These are phyloP conservation scores for Gyromitra esculenta DNA, from an alignment of 2,329 filamentous ascomycete genomes.

Conservation along the genomic window DNA sequence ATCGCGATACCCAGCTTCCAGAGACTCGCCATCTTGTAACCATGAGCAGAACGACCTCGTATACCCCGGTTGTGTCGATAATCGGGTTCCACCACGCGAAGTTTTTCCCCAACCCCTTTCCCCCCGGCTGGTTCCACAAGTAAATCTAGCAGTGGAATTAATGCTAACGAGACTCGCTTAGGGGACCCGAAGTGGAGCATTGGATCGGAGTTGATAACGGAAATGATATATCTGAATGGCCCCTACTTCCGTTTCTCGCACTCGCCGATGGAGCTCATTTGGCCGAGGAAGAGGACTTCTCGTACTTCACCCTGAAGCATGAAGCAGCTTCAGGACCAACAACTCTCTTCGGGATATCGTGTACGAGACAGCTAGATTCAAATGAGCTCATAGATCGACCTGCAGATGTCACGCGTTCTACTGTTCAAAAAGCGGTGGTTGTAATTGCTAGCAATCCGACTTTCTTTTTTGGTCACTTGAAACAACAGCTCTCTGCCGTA, in stretches of 20 bases:
- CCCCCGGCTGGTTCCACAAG: conserved; percentile 44
- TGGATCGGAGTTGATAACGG: conserved; percentile 82
- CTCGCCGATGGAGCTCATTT: conserved; percentile 95
- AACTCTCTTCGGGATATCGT: conserved; percentile 94
- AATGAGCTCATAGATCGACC: conserved; percentile 79
- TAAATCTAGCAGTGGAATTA: conserved; percentile 39
- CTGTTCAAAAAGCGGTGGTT: conserved; percentile 97
- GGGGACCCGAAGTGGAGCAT: conserved; percentile 89
- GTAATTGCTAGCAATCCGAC: conserved; percentile 92
- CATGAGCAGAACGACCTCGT: conserved; percentile 59
- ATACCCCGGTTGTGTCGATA: conserved; percentile 77
- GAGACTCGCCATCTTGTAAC: conserved; percentile 26
- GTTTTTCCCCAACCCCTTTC: conserved; percentile 57
- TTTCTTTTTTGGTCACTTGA: conserved; percentile 81
- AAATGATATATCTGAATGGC: conserved; percentile 86
- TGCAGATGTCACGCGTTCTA: conserved; percentile 92
- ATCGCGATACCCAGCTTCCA: conserved; percentile 40
- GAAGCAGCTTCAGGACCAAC: conserved; percentile 70
- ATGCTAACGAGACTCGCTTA: conserved; percentile 58
- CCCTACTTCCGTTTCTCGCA: conserved; percentile 93
- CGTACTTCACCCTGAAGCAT: conserved; percentile 84
- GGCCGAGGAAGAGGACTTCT: conserved; percentile 92
- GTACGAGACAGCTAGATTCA: conserved; percentile 88
- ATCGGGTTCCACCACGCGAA: conserved; percentile 86
- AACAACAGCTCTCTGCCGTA: conserved; percentile 88